Conservation (phyloP, 2,329 filamentous ascomycete genomes). For the Ceratocystis diversiconidia region DNA sequence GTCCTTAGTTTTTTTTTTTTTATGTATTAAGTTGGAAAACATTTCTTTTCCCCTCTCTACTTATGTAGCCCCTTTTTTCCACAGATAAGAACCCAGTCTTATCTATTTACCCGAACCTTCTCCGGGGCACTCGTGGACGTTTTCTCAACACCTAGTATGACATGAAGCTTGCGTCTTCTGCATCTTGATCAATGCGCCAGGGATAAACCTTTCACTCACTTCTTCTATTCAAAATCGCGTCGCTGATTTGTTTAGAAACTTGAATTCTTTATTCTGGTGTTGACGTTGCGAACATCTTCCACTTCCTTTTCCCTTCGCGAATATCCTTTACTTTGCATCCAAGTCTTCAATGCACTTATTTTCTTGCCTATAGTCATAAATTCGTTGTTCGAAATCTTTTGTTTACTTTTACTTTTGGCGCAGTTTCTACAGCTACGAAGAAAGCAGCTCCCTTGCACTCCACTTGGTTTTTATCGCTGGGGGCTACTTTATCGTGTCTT, state of each 20-base stretch:
- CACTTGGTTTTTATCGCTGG: background rate
- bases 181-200: conserved; percentile 3
- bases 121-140: too few species aligned
- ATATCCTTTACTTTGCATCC: background rate
- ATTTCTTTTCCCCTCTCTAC: too few species aligned
- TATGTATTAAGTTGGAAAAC: too few species aligned
- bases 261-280: too few species aligned
- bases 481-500: too few species aligned
- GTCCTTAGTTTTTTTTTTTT: too few species aligned
- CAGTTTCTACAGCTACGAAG: background rate
- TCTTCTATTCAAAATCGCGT: background rate
- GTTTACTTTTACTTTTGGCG: conserved; percentile 4
- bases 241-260: too few species aligned
- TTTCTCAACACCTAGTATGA: background rate
- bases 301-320: too few species aligned
- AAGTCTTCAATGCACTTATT: background rate
- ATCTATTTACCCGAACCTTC: too few species aligned
- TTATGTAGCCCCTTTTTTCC: too few species aligned
- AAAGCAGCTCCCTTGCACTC: background rate
- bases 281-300: too few species aligned
- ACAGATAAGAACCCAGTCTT: too few species aligned
- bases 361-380: background rate
- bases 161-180: background rate
- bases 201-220: background rate
- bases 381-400: background rate